Conservation (phyloP, 805 yeast species). For the Candida yuanshanica region DNA sequence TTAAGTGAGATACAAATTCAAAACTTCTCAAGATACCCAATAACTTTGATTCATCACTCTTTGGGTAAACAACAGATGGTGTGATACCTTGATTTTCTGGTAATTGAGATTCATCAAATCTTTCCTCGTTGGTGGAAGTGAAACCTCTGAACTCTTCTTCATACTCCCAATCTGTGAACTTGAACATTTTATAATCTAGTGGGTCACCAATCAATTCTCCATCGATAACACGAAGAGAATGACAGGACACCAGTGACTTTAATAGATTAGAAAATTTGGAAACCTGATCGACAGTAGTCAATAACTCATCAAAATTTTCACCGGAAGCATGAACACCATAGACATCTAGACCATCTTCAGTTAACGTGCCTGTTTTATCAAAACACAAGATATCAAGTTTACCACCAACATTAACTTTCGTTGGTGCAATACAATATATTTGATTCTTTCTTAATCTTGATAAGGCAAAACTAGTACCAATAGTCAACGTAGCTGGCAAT, state of each 20-base stretch:
- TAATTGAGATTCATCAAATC: constrained; percentile 31
- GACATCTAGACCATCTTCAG: constrained; percentile 94
- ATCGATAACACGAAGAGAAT: constrained; percentile 76
- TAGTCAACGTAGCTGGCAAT: constrained; percentile 92
- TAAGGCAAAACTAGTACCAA: constrained; percentile 92
- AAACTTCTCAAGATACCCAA: constrained; percentile 50
- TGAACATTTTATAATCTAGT: constrained; percentile 87
- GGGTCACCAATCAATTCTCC: constrained; percentile 89
- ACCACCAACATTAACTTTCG: constrained; percentile 94
- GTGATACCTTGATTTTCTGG: constrained; percentile 39
- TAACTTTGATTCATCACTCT: constrained; percentile 31
- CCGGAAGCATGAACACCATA: constrained; percentile 50
- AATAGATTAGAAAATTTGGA: constrained; percentile 26
- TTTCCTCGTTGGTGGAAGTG: constrained; percentile 31
- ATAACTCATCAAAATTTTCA: constrained; percentile 23
- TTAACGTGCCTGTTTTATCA: constrained; percentile 95
- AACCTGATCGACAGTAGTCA: constrained; percentile 16
- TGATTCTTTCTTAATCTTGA: constrained; percentile 60
- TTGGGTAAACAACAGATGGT: constrained; percentile 48
- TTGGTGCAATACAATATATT: constrained; percentile 90
- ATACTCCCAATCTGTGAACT: constrained; percentile 74
- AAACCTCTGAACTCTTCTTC: constrained; percentile 56
- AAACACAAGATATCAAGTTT: constrained; percentile 85
- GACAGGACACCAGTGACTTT: constrained; percentile 58
- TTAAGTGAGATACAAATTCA: constrained; percentile 78